A percentile compares a stretch with the other conserved stretches of the same genome.
phyloP scores from a whole-genome alignment of 108 stramenopile species.

The Skeletonema potamos region DNA sequence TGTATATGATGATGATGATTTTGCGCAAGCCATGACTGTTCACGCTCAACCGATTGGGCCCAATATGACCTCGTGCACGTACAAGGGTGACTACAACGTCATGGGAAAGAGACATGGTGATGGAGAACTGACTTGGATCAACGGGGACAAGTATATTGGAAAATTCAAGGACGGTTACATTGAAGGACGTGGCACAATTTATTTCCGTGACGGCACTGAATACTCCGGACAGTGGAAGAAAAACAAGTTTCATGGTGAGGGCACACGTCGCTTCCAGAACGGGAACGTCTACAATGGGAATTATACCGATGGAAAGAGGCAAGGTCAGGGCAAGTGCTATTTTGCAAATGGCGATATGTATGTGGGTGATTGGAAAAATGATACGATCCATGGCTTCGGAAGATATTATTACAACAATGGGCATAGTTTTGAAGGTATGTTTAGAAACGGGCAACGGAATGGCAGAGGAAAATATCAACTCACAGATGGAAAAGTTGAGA shows the following conservation, averaged over 20 bases:
- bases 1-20: slow-evolving; percentile 23
- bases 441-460: slow-evolving; percentile 34
- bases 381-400: slow-evolving; percentile 62
- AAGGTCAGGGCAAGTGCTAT: slow-evolving; percentile 57
- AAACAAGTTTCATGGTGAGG: slow-evolving; percentile 63
- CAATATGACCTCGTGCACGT: slow-evolving; percentile 12
- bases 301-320: slow-evolving; percentile 47
- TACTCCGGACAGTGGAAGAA: slow-evolving; percentile 62
- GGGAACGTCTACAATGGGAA: slow-evolving; percentile 61
- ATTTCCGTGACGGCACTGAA: slow-evolving; percentile 57
- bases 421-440: slow-evolving; percentile 43
- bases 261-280: slow-evolving; percentile 56
- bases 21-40: slow-evolving; percentile 13
- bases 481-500: slow-evolving; percentile 56
- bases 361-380: slow-evolving; percentile 47
- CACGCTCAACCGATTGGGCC: not conserved
- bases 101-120: slow-evolving; percentile 61
- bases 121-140: slow-evolving; percentile 56
- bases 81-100: slow-evolving; percentile 53
- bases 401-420: slow-evolving; percentile 64
- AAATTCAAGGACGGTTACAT: slow-evolving; percentile 55
- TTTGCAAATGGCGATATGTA: slow-evolving; percentile 70
- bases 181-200: slow-evolving; percentile 56
- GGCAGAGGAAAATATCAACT: slow-evolving; percentile 54
- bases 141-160: slow-evolving; percentile 64